Base-by-base conservation (phyloP, 2,329 filamentous ascomycete genomes). In the Ilyonectria robusta region DNA sequence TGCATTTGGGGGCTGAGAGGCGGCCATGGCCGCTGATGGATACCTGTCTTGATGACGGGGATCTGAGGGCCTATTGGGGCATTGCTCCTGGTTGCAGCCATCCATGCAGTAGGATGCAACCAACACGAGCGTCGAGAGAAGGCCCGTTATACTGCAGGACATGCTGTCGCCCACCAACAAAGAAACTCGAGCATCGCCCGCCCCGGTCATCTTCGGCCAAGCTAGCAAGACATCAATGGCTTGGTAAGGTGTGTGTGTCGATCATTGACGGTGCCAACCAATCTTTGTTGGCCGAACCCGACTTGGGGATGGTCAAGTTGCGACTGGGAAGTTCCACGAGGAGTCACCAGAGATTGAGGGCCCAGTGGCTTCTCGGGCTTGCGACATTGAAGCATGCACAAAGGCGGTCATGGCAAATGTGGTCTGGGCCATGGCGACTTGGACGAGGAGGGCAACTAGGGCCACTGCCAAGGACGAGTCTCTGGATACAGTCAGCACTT, bases 1-100 rank as follows among this genome's bases (percentile, higher is more conserved):
- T 15, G 46, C 31, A 40, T 42, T 68, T 51, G 31, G 71, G 71
- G 72, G 72, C 73, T 72, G 68, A 71, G 57, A 23, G 26, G 48
- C 37, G 37, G 59, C 47, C 63, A 13, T 54, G 51, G 44, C 59
- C 51, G 47, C 50, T 29, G 59, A 60, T 62, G 62, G 50, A 62
- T 44, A 33, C 65, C 35, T 48, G 60, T 50, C 58, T 31, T 3
- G 21, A 42, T 54, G 60, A 59, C 64, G 50, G 59, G 57, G 65
- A 69, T 60, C 47, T 48, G 61, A 68, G 63, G 53, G 47, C 44
- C 42, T 44, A 44, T 19, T 47, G 66, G 65, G 62, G 66, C 40
- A 59, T 54, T 62, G 35, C 60, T 55, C 26, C 29, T 33, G 33
- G 55, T 60, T 62, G 65, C 63, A 67, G 53, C 53, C 44, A 48